These are phyloP conservation scores for Boletus huronensis DNA, from an alignment of 768 basidiomycete species.

Conservation along the genomic window DNA sequence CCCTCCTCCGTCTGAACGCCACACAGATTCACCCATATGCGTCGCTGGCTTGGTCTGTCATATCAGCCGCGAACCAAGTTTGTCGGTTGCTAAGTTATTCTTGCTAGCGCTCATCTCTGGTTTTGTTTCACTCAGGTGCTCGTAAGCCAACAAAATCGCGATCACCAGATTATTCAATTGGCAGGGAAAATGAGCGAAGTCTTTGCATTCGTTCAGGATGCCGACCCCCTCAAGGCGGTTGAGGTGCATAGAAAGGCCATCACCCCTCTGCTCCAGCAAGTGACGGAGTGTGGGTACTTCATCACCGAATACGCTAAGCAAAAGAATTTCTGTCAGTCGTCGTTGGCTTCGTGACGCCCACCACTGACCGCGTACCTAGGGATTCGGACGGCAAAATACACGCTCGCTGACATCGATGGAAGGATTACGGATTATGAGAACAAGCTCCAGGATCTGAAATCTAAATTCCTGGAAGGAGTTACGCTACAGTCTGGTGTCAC, in stretches of 20 bases:
- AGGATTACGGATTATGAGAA: too few species aligned
- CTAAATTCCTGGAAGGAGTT: too few species aligned
- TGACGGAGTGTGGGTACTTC: constrained; percentile 9
- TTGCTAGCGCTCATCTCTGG: not conserved
- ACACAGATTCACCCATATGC: too few species aligned
- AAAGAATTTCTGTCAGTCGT: not conserved
- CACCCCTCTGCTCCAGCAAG: constrained; percentile 2
- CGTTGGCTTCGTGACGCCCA: not conserved
- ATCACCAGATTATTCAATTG: not conserved
- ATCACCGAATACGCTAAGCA: not conserved
- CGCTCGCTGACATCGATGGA: too few species aligned
- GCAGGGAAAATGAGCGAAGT: not conserved
- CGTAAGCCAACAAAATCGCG: not conserved
- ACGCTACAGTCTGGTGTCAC: too few species aligned
- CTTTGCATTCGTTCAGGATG: not conserved
- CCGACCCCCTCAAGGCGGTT: not conserved
- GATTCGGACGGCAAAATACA: not conserved
- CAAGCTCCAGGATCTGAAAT: too few species aligned
- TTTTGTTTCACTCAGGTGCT: not conserved
- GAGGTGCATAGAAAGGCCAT: not conserved
- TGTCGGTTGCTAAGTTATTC: not conserved
- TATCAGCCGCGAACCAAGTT: too few species aligned
- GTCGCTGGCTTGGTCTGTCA: too few species aligned
- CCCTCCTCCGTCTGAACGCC: not conserved
- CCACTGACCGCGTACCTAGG: not conserved